These are phyloP conservation scores for Gossypium bickii DNA, from an alignment of 345 rosid genomes.

Conservation along the genomic window DNA sequence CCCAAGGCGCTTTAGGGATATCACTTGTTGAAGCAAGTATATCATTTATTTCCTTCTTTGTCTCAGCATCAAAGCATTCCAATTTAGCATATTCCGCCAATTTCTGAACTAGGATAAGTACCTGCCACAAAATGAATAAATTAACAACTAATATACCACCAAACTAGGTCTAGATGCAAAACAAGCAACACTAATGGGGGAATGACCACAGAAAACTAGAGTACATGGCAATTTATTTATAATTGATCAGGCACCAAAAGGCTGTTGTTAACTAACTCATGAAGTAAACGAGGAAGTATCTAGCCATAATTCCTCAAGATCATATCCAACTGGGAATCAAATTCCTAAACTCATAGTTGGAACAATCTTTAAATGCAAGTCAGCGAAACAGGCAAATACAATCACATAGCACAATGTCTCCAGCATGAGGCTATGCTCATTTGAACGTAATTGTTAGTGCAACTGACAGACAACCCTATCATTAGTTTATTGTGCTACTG, in stretches of 20 bases:
- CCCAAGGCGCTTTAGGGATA: constrained; percentile 99
- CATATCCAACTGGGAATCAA: not conserved
- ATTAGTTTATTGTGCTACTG: not conserved
- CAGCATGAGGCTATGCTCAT: not conserved
- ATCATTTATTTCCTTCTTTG: constrained; percentile 61
- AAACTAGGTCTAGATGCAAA: not conserved
- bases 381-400: not conserved
- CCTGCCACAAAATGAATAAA: constrained; percentile 48
- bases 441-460: not conserved
- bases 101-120: constrained; percentile 58
- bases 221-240: not conserved
- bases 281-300: not conserved
- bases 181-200: not conserved
- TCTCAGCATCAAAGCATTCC: constrained; percentile 58
- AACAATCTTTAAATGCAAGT: not conserved
- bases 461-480: not conserved
- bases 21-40: constrained; percentile 55
- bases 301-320: not conserved
- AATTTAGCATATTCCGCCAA: constrained; percentile 49
- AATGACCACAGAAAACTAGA: not conserved
- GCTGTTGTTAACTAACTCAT: not conserved
- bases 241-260: not conserved
- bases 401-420: not conserved
- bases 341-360: not conserved
- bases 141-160: not conserved